Evolutionary conservation across 495 filamentous ascomycete genomes (phyloP).

Genomic region (Penicillium cosmopolitanum): DNA sequence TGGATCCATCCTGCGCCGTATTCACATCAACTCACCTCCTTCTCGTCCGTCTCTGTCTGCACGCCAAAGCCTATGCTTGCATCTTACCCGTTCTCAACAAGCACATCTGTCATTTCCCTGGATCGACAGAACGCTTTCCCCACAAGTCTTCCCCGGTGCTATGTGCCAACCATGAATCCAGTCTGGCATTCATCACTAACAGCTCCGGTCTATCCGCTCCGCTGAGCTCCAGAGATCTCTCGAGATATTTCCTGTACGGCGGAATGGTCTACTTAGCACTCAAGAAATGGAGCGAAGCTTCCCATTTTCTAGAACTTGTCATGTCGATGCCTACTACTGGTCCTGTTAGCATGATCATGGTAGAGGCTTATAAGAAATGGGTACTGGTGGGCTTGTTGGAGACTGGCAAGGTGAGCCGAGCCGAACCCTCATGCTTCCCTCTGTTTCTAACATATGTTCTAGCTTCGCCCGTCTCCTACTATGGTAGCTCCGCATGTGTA

Average conservation of each 20-base stretch:
- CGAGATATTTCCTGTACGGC: constrained; percentile 79
- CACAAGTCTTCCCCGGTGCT: constrained; percentile 22
- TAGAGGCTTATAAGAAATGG: constrained; percentile 94
- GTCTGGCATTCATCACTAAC: constrained; percentile 56
- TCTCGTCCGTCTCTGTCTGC: constrained; percentile 63
- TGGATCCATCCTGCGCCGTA: constrained; percentile 71
- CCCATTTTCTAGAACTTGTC: constrained; percentile 69
- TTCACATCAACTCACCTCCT: constrained; percentile 70
- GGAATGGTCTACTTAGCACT: constrained; percentile 78
- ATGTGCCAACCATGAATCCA: constrained; percentile 36
- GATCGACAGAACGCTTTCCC: constrained; percentile 28
- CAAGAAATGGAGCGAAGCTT: constrained; percentile 72
- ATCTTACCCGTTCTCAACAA: constrained; percentile 71
- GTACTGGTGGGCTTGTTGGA: constrained; percentile 74
- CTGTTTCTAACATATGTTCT: constrained; percentile 18
- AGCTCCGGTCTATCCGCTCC: constrained; percentile 60
- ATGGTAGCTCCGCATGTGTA: constrained; percentile 49
- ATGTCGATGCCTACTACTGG: constrained; percentile 64
- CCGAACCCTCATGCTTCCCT: constrained; percentile 10
- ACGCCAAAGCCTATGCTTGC: constrained; percentile 52
- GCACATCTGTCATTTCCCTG: constrained; percentile 67
- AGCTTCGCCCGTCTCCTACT: constrained; percentile 47
- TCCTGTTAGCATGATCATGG: constrained; percentile 72
- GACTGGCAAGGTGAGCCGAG: constrained; percentile 63
- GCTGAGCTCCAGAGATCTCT: constrained; percentile 59